Evolutionary conservation across 2,329 filamentous ascomycete genomes (phyloP).

Genomic region (Colletotrichum sansevieriae): DNA sequence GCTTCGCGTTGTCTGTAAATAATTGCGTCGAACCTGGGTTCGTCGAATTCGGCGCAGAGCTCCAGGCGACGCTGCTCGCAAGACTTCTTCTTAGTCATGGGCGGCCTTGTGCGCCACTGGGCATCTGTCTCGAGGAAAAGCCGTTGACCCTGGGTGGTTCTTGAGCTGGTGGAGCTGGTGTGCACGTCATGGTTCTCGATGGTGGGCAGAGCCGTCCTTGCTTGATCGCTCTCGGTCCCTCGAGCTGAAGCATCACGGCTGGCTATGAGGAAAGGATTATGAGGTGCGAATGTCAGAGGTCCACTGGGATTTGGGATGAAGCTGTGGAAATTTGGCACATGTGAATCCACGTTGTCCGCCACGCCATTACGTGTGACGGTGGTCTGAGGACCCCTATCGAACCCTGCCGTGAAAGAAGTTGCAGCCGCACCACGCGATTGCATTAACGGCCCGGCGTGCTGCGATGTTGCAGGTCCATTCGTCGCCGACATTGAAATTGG

Average conservation of each 20-base stretch:
- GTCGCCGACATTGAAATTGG: background rate
- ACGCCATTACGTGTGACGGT: background rate
- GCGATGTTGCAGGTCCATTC: background rate
- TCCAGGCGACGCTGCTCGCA: slow-evolving; percentile 29
- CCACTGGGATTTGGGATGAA: background rate
- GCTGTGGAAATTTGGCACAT: background rate
- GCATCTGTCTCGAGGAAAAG: background rate
- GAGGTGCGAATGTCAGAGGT: background rate
- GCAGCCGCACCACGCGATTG: background rate
- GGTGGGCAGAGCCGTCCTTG: background rate
- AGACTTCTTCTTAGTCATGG: background rate
- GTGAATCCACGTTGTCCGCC: background rate
- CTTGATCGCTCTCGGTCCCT: background rate
- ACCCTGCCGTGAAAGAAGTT: background rate
- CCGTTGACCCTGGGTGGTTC: background rate
- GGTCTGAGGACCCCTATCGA: background rate
- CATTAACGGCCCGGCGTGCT: background rate
- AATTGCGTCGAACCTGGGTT: slow-evolving; percentile 40
- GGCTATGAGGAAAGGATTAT: background rate
- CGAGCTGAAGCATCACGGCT: background rate
- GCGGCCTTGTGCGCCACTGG: slow-evolving; percentile 1
- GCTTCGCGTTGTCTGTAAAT: slow-evolving; percentile 41
- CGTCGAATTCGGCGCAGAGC: slow-evolving; percentile 35
- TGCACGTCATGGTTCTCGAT: background rate
- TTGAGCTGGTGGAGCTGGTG: background rate